Evolutionary conservation across 2,329 filamentous ascomycete genomes (phyloP).

Genomic region (Fusarium setosum): DNA sequence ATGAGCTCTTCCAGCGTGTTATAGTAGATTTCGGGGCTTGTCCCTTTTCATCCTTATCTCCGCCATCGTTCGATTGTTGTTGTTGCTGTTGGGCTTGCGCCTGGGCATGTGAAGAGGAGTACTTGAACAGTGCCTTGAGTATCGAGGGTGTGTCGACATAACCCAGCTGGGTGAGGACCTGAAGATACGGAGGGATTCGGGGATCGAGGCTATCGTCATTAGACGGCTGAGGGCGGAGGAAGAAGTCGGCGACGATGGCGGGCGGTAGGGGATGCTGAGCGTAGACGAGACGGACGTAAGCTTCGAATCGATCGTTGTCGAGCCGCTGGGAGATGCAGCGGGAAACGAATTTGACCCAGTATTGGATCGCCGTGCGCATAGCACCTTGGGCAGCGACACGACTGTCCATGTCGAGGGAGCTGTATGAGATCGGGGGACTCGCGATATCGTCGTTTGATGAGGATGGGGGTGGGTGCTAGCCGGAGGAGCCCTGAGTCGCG

Average conservation of each 20-base stretch:
- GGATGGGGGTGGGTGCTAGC: constrained; percentile 2
- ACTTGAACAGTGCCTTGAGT: constrained; percentile 65
- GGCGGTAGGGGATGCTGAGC: constrained; percentile 64
- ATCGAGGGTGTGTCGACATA: constrained; percentile 67
- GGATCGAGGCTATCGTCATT: constrained; percentile 67
- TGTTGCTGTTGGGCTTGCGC: constrained; percentile 31
- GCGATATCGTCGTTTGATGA: constrained; percentile 6
- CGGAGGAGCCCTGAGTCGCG: constrained; percentile 15
- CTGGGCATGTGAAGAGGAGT: constrained; percentile 63
- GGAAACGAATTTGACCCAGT: constrained; percentile 64
- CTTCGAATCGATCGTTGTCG: constrained; percentile 63
- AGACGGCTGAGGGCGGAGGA: constrained; percentile 64
- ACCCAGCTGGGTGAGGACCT: constrained; percentile 62
- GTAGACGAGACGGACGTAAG: constrained; percentile 61
- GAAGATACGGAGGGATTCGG: constrained; percentile 68
- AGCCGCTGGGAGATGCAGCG: constrained; percentile 64
- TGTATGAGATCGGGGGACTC: constrained; percentile 3
- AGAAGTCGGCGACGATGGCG: constrained; percentile 65
- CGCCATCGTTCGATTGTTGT: constrained; percentile 27
- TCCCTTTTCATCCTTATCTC: constrained; percentile 36
- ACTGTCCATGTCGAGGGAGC: constrained; percentile 42
- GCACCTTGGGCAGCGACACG: constrained; percentile 31
- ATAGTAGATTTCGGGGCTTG: constrained; percentile 25
- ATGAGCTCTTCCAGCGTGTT: constrained; percentile 66
- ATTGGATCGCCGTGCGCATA: constrained; percentile 45